Evolutionary conservation across 371 early-diverging fungal species (phyloP).

Genomic region (Mortierella sp.): DNA sequence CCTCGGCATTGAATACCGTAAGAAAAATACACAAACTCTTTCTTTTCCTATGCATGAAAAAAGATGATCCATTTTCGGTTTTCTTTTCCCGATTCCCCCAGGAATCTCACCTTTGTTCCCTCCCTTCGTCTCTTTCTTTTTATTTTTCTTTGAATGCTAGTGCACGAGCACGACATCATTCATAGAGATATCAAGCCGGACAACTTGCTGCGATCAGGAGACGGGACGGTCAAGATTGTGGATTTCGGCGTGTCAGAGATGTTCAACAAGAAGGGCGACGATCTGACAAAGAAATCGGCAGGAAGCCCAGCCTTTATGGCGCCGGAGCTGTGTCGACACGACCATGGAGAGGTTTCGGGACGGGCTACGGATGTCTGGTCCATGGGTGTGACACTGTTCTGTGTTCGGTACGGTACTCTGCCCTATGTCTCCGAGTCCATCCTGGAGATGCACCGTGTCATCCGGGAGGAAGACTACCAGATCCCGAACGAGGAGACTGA

Average conservation of each 20-base stretch:
- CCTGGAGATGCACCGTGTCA: slow-evolving; percentile 82
- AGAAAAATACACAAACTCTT: slow-evolving; percentile 27
- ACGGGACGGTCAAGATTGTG: slow-evolving; percentile 94
- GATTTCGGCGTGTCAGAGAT: slow-evolving; percentile 98
- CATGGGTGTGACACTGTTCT: slow-evolving; percentile 97
- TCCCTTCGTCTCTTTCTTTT: background rate
- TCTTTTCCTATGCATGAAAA: background rate
- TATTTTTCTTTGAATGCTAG: slow-evolving; percentile 55
- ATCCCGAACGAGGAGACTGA: slow-evolving; percentile 57
- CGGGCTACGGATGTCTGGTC: slow-evolving; percentile 98
- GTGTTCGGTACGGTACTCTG: slow-evolving; percentile 87
- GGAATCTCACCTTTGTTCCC: background rate
- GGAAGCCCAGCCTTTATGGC: slow-evolving; percentile 96
- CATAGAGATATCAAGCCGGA: slow-evolving; percentile 99
- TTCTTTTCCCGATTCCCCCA: background rate
- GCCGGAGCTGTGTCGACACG: slow-evolving; percentile 64
- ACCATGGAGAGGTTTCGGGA: slow-evolving; percentile 72
- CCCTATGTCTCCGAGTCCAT: slow-evolving; percentile 88
- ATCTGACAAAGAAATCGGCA: slow-evolving; percentile 76
- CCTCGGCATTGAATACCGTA: slow-evolving; percentile 95
- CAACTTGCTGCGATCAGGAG: slow-evolving; percentile 91
- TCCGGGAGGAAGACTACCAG: slow-evolving; percentile 67
- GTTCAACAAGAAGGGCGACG: slow-evolving; percentile 76
- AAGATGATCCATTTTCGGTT: no score
- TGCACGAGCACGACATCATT: slow-evolving; percentile 89